Conservation (phyloP, 73 alveolate species). For the Tetrahymena thermophila region DNA sequence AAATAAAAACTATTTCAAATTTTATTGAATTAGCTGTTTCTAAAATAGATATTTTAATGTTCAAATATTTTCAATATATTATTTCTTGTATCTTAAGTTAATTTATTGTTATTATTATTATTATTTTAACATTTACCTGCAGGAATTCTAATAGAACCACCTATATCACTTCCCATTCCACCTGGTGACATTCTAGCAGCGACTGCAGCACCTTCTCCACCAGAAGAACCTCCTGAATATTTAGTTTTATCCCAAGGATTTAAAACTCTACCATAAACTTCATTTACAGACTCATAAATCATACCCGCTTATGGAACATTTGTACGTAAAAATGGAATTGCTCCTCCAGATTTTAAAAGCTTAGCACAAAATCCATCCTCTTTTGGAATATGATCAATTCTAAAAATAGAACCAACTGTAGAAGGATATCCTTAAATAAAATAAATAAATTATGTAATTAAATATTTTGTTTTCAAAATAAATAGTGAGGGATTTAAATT, state of each 20-base stretch:
- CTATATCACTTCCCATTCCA: constrained; percentile 71
- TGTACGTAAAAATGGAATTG: constrained; percentile 50
- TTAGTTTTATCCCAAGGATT: constrained; percentile 59
- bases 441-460: too few species aligned
- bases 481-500: too few species aligned
- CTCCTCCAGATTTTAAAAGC: constrained; percentile 48
- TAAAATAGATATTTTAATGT: too few species aligned
- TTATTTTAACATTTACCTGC: constrained; percentile 5
- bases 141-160: constrained; percentile 71
- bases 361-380: constrained; percentile 46
- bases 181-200: constrained; percentile 57
- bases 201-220: constrained; percentile 76
- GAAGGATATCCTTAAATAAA: not conserved
- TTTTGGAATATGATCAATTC: not conserved
- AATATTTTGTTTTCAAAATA: too few species aligned
- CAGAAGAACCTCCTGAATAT: constrained; percentile 72
- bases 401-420: not conserved
- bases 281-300: constrained; percentile 42
- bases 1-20: too few species aligned
- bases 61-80: too few species aligned
- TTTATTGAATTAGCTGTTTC: too few species aligned
- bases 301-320: constrained; percentile 48
- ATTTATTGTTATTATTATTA: too few species aligned
- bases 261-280: constrained; percentile 46
- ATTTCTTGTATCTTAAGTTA: not conserved